Percentiles rank a stretch among this genome's conserved stretches.
phyloP scores from a whole-genome alignment of 2,329 filamentous ascomycete species.

The Tolypocladium album region DNA sequence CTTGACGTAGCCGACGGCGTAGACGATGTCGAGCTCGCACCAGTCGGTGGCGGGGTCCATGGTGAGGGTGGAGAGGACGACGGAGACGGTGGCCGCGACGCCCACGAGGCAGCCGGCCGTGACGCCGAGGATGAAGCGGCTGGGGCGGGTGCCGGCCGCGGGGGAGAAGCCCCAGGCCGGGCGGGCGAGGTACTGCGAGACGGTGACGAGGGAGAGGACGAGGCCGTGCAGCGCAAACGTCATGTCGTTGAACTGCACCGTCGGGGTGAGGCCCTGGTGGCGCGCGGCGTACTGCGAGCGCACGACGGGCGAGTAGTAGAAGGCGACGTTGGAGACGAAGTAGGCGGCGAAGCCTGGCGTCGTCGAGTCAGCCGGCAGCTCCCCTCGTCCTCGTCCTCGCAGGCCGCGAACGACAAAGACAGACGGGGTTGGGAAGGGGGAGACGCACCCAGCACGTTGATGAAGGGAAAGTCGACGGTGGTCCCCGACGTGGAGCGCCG shows the following conservation, averaged over 20 bases:
- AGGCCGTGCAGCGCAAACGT: conserved; percentile 77
- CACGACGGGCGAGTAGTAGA: conserved; percentile 71
- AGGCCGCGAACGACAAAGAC: too few relatives aligned
- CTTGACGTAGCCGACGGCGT: conserved; percentile 78
- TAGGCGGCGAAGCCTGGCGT: conserved; percentile 72
- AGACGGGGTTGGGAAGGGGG: neutral
- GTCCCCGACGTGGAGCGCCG: conserved; percentile 73
- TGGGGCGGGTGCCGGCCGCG: conserved; percentile 42
- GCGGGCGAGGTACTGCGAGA: conserved; percentile 65
- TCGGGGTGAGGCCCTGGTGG: conserved; percentile 65
- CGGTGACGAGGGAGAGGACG: conserved; percentile 59
- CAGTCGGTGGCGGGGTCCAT: conserved; percentile 34
- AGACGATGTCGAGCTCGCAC: conserved; percentile 53
- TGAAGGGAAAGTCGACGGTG: conserved; percentile 75
- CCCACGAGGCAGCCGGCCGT: conserved; percentile 56
- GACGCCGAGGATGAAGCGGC: conserved; percentile 55
- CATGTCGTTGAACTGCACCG: conserved; percentile 83
- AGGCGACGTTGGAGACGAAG: conserved; percentile 59
- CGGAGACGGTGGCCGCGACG: conserved; percentile 38
- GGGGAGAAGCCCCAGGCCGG: conserved; percentile 65
- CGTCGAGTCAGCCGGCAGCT: too few relatives aligned
- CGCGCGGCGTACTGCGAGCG: conserved; percentile 74
- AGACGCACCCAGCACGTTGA: conserved; percentile 51
- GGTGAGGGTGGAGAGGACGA: conserved; percentile 25
- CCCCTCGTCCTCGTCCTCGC: too few relatives aligned